A percentile compares a stretch with the other conserved stretches of the same genome.
phyloP scores from a whole-genome alignment of 192 early-diverging fungal genomes.

The Entophlyctis luteolus region DNA sequence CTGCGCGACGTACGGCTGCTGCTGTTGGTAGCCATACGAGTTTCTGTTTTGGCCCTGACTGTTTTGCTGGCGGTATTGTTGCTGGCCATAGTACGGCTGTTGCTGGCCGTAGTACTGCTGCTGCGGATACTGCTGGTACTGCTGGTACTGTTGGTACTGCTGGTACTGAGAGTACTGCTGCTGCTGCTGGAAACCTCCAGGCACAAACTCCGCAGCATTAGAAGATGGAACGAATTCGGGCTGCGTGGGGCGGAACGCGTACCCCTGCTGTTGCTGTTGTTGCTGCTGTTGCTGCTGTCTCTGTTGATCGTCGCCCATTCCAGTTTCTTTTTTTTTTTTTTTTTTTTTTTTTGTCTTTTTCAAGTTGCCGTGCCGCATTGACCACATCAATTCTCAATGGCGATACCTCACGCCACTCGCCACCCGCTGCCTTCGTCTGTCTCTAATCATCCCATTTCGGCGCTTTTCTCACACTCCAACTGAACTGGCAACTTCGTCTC shows the following conservation, averaged over 20 bases:
- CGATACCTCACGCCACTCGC: too few species aligned
- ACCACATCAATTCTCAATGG: too few species aligned
- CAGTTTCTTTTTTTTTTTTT: too few species aligned
- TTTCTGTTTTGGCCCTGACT: conserved; percentile 4
- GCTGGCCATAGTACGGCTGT: conserved; percentile 8
- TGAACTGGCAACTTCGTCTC: too few species aligned
- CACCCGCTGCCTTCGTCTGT: too few species aligned
- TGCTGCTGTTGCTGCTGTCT: neutral
- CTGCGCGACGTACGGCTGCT: conserved; percentile 24
- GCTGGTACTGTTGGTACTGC: conserved; percentile 21
- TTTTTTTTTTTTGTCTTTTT: too few species aligned
- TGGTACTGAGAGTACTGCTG: conserved; percentile 16
- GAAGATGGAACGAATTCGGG: conserved; percentile 45
- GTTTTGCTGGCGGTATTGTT: conserved; percentile 1
- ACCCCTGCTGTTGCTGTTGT: neutral
- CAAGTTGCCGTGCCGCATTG: too few species aligned
- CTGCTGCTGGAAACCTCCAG: conserved; percentile 26
- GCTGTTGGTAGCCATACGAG: conserved; percentile 18
- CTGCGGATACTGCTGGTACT: conserved; percentile 8
- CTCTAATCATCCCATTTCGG: too few species aligned
- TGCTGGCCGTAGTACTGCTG: neutral
- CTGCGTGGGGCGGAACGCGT: conserved; percentile 7
- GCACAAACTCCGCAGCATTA: conserved; percentile 68
- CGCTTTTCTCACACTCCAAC: too few species aligned
- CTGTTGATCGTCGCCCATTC: neutral